These are phyloP conservation scores for Phytophthora palmivora DNA, from an alignment of 352 stramenopile genomes.

Conservation along the genomic window DNA sequence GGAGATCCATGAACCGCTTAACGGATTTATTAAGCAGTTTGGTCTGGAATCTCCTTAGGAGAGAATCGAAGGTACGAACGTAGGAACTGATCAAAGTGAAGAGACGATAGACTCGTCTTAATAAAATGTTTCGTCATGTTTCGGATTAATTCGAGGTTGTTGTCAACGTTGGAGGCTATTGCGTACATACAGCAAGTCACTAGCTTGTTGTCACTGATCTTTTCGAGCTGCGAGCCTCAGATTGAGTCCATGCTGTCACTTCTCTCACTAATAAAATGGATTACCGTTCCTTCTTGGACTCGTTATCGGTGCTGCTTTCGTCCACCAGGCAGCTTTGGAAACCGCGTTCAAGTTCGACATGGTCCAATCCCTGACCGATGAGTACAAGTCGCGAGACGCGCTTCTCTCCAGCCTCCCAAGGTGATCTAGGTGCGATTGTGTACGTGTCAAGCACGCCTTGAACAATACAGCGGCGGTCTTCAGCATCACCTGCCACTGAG, in stretches of 20 bases:
- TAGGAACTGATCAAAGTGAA: neutral
- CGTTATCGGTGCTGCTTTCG: conserved; percentile 1
- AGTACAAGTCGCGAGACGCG: conserved; percentile 65
- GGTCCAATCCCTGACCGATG: conserved; percentile 71
- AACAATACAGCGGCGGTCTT: conserved; percentile 56
- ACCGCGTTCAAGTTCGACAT: conserved; percentile 43
- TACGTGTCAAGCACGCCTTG: conserved; percentile 82
- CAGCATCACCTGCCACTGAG: conserved; percentile 47
- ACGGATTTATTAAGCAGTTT: conserved; percentile 37
- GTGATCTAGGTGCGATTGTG: conserved; percentile 62
- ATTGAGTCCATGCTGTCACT: neutral
- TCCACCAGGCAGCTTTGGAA: conserved; percentile 55
- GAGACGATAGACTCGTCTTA: conserved; percentile 13
- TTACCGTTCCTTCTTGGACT: conserved; percentile 49
- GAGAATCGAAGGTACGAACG: too few species aligned
- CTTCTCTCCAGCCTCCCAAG: conserved; percentile 43
- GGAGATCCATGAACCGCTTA: conserved; percentile 52
- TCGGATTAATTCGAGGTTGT: too few species aligned
- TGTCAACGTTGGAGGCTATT: too few species aligned
- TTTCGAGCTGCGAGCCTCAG: neutral
- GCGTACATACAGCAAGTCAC: conserved; percentile 17
- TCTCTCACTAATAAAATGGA: conserved; percentile 10
- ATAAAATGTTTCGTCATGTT: conserved; percentile 7
- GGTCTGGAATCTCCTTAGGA: conserved; percentile 15
- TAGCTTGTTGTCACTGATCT: neutral